These are phyloP conservation scores for Rubus idaeus DNA, from an alignment of 306 rosid genomes.

Conservation along the genomic window DNA sequence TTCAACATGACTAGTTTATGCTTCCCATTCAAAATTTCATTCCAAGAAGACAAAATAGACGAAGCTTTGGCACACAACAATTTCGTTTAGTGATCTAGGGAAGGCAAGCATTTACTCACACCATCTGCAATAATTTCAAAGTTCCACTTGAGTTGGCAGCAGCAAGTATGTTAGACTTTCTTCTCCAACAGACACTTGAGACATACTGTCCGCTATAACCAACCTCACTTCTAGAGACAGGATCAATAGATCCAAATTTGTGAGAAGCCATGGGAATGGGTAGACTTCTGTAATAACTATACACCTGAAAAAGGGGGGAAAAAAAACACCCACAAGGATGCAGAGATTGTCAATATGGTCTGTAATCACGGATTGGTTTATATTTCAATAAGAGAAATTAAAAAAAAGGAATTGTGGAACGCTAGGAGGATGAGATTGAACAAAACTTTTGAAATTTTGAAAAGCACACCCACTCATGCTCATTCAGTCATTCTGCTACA, in stretches of 20 bases:
- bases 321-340: neutral
- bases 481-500: constrained; percentile 5
- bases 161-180: constrained; percentile 55
- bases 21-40: constrained; percentile 1
- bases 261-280: constrained; percentile 60
- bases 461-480: neutral
- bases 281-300: constrained; percentile 57
- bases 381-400: neutral
- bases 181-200: constrained; percentile 73
- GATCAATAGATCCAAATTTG: constrained; percentile 52
- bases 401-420: neutral
- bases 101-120: constrained; percentile 20
- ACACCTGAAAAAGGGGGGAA: constrained; percentile 57
- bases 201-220: constrained; percentile 54
- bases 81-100: neutral
- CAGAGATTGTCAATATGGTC: neutral
- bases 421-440: neutral
- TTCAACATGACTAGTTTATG: neutral
- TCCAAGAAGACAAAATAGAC: neutral
- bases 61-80: neutral
- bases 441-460: neutral
- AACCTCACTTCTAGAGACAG: constrained; percentile 45
- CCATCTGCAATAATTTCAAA: constrained; percentile 62
- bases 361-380: neutral
- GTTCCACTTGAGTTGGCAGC: constrained; percentile 71